Percentiles rank a stretch among this genome's conserved stretches.
Evolutionary conservation across 352 stramenopile genomes (phyloP).

Genomic region (Pythium aristosporum): DNA sequence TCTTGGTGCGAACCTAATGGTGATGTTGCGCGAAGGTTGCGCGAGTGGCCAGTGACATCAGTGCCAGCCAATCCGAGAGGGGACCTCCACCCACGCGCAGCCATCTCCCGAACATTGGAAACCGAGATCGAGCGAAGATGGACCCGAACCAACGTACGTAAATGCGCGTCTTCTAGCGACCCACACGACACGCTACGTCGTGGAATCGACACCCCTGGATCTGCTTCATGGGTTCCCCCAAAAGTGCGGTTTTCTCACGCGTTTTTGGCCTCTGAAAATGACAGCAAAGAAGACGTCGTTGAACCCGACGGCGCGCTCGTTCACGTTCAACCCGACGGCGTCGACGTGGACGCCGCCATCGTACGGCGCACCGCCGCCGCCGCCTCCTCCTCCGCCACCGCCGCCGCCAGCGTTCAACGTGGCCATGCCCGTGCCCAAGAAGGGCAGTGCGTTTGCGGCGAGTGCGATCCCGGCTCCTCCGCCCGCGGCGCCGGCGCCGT

Average conservation of each 20-base stretch:
- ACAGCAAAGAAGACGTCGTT: constrained; percentile 50
- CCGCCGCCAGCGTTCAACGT: constrained; percentile 52
- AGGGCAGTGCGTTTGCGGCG: constrained; percentile 44
- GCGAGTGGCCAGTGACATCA: neutral
- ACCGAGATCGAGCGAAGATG: constrained; percentile 21
- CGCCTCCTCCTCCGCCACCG: constrained; percentile 34
- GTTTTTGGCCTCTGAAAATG: neutral
- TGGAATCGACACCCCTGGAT: neutral
- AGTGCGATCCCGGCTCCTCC: constrained; percentile 26
- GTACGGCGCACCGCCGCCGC: constrained; percentile 35
- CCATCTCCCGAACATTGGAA: neutral
- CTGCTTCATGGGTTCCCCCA: neutral
- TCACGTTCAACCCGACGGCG: constrained; percentile 78
- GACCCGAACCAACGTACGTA: constrained; percentile 45
- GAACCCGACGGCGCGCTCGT: constrained; percentile 62
- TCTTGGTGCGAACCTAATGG: neutral
- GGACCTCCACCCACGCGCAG: neutral
- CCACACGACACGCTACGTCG: neutral
- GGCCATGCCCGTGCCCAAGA: constrained; percentile 75
- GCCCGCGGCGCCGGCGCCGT: constrained; percentile 25
- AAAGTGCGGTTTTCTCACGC: neutral
- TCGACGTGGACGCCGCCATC: constrained; percentile 59
- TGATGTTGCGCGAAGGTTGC: constrained; percentile 19
- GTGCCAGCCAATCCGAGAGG: constrained; percentile 11
- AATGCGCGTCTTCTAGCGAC: neutral